Evolutionary conservation across 192 early-diverging fungal species (phyloP), one percentile per base, ranked within the genome.

Genomic region (Cetraspora pellucida): DNA sequence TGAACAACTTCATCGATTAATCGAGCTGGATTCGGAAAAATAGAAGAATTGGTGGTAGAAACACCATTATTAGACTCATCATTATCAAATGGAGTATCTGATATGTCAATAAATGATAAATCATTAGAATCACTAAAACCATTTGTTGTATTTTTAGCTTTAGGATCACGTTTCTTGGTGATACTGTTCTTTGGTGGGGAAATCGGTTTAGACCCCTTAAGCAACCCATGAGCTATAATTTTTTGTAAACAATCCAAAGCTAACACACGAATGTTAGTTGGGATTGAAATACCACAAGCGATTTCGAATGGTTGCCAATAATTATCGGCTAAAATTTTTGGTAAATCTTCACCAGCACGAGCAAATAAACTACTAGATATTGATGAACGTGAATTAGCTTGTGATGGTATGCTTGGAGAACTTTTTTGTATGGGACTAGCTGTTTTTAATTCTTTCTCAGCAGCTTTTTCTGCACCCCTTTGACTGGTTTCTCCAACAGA

Each of bases 1-100:
- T 84, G 83, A 27, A 84, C 83, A 72, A 84, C 80, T 67, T 84
- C 83, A 73, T 84, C 83, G n/a, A 84, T 70, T 25, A 84, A 73
- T 61, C 79, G 72, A 43, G 83, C 73, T 52, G 83, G 83, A 27
- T 79, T 76, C 2, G 83, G 83, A 61, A 77, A 84, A 59, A 77
- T 64, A n/a, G 75, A 76, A 37, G 74, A 72, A 59, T 78, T 81
- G 2, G 37, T 37, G 37, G 37, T 37, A 37, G 37, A 37, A 37
- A 37, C 7, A 37, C 79, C 83, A n/a, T 81, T 80, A 59, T 77
- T 78, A 43, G 78, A 74, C 14, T 80, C 80, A 49, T 77, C 77
- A 75, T 81, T 75, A 65, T 81, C 83, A 31, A 81, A 81, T 45
- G 80, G 82, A 31, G 80, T 37, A 37, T 37, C 73, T 2, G 76